A percentile compares a stretch with the other conserved stretches of the same genome.
Conservation (phyloP, 306 rosid species). For the Begonia masoniana region DNA sequence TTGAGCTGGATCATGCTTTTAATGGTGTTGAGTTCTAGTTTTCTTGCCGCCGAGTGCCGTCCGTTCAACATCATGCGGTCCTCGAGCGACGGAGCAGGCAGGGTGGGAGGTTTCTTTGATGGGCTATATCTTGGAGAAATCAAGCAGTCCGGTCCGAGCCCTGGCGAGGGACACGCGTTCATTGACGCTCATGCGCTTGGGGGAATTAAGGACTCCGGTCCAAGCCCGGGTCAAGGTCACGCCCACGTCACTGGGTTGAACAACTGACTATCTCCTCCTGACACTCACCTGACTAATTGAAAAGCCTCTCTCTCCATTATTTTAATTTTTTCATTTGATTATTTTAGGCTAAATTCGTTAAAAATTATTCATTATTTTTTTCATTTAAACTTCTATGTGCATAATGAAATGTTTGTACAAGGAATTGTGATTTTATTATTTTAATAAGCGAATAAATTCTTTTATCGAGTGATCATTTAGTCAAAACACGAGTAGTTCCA, state of each 20-base stretch:
- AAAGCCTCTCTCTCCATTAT: too few relatives aligned
- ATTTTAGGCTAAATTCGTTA: too few relatives aligned
- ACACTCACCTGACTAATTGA: too few relatives aligned
- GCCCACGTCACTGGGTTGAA: neutral
- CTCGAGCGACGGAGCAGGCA: neutral
- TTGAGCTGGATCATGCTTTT: neutral
- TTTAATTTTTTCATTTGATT: too few relatives aligned
- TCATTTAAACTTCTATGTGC: too few relatives aligned
- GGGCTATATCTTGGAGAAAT: neutral
- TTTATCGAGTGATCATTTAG: too few relatives aligned
- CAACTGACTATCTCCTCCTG: neutral
- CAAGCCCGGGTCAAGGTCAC: slow-evolving; percentile 5
- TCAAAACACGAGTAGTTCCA: too few relatives aligned
- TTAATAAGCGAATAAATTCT: too few relatives aligned
- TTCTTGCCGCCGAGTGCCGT: neutral
- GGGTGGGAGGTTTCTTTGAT: neutral
- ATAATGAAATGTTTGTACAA: too few relatives aligned
- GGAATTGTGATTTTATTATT: too few relatives aligned
- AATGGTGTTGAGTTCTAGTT: neutral
- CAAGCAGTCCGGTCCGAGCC: neutral
- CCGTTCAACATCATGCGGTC: neutral
- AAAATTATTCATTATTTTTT: too few relatives aligned
- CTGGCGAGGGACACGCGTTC: neutral
- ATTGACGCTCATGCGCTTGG: neutral
- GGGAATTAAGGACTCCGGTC: slow-evolving; percentile 17